A percentile compares a stretch with the other conserved stretches of the same genome.
These are phyloP conservation scores for Digitaria exilis DNA, from an alignment of 202 grass and related monocot species.

Conservation along the genomic window DNA sequence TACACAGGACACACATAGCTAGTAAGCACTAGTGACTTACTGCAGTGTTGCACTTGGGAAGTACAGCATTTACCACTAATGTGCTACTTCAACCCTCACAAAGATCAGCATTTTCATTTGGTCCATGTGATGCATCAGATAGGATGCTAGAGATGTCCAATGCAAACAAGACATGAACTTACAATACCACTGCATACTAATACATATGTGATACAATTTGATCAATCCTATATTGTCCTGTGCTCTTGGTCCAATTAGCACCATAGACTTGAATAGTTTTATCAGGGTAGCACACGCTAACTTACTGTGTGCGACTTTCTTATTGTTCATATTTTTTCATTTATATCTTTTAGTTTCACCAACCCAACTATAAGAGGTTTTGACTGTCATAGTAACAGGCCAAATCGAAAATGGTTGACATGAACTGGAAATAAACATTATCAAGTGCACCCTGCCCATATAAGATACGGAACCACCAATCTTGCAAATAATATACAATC, in stretches of 20 bases:
- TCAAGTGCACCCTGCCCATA: constrained; percentile 13
- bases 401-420: background rate
- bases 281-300: constrained; percentile 18
- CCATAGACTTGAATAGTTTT: background rate
- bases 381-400: background rate
- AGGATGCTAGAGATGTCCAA: constrained; percentile 14
- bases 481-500: constrained; percentile 15
- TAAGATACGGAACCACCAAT: background rate
- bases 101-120: background rate
- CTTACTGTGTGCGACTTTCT: constrained; percentile 1
- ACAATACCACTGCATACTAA: background rate
- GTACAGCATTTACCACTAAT: background rate
- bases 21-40: background rate
- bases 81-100: background rate
- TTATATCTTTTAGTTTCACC: constrained; percentile 7
- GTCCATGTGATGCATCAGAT: constrained; percentile 15
- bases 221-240: background rate
- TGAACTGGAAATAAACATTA: background rate
- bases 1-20: background rate
- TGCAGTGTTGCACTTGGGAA: background rate
- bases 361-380: background rate
- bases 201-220: constrained; percentile 23
- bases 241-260: constrained; percentile 16
- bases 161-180: constrained; percentile 15
- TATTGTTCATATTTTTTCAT: background rate